A percentile compares a stretch with the other conserved stretches of the same genome.
Conservation (phyloP, 495 filamentous ascomycete species). For the Beverwykella pulmonaria region DNA sequence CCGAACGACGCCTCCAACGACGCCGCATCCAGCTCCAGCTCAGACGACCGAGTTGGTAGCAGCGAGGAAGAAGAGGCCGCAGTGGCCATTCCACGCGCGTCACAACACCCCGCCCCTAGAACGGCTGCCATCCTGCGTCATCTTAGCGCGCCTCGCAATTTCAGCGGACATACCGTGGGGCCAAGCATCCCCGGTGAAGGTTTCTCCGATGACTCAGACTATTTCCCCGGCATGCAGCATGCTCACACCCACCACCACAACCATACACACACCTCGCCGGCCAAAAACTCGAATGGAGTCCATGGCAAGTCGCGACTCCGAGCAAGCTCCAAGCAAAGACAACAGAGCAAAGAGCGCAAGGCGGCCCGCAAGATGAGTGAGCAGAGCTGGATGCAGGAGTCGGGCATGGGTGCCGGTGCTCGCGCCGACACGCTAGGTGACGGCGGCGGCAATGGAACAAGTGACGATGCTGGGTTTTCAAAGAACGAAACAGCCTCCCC, state of each 20-base stretch:
- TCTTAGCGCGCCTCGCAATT: conserved; percentile 27
- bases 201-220: conserved; percentile 43
- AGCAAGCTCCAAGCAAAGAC: conserved; percentile 26
- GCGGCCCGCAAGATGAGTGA: conserved; percentile 38
- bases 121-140: conserved; percentile 26
- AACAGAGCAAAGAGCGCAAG: conserved; percentile 29
- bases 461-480: conserved; percentile 24
- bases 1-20: conserved; percentile 35
- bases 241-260: conserved; percentile 10
- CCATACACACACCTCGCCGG: conserved; percentile 12
- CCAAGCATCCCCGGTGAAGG: conserved; percentile 43
- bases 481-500: conserved; percentile 10
- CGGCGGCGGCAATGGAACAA: conserved; percentile 36
- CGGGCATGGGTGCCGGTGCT: conserved; percentile 46
- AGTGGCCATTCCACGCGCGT: conserved; percentile 5
- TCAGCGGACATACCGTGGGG: conserved; percentile 17
- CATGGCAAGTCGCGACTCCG: conserved; percentile 18
- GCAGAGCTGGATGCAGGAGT: conserved; percentile 44
- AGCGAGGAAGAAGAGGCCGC: conserved; percentile 21
- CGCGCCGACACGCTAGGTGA: conserved; percentile 49
- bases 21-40: conserved; percentile 14
- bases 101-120: conserved; percentile 24
- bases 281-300: neutral
- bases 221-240: conserved; percentile 34
- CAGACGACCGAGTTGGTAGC: conserved; percentile 12